Conservation (phyloP, 2,329 filamentous ascomycete species). For the Biscogniauxia mediterranea region DNA sequence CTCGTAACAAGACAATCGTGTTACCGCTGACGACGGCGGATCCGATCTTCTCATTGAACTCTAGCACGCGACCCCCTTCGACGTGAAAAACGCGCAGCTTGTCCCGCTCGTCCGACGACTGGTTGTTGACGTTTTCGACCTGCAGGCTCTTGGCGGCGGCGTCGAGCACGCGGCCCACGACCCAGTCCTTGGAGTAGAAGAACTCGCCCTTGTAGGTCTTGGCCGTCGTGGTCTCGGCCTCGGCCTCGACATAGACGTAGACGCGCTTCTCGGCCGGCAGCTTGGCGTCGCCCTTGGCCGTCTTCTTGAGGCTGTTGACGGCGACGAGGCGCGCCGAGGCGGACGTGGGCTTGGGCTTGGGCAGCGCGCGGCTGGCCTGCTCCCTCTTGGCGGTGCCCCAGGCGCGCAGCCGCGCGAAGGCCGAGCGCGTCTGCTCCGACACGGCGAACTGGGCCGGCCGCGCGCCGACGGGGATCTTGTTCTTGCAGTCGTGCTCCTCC, state of each 20-base stretch:
- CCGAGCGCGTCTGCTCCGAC: constrained; percentile 66
- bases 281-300: constrained; percentile 86
- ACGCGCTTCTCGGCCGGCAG: constrained; percentile 79
- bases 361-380: constrained; percentile 55
- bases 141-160: constrained; percentile 74
- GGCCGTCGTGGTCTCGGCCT: constrained; percentile 77
- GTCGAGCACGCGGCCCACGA: constrained; percentile 80
- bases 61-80: constrained; percentile 80
- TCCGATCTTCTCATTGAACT: constrained; percentile 85
- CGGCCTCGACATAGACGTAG: constrained; percentile 87
- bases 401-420: constrained; percentile 72
- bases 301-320: constrained; percentile 77
- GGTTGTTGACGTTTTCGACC: constrained; percentile 81
- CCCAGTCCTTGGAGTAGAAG: constrained; percentile 83
- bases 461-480: constrained; percentile 61
- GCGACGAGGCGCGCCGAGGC: constrained; percentile 65
- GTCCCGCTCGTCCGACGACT: constrained; percentile 71
- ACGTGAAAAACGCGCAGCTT: constrained; percentile 89
- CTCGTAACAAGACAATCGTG: constrained; percentile 83
- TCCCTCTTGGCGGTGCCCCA: constrained; percentile 78
- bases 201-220: constrained; percentile 82
- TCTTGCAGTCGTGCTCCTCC: constrained; percentile 83
- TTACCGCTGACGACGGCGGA: constrained; percentile 74
- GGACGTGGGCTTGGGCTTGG: constrained; percentile 62
- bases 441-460: constrained; percentile 43